Evolutionary conservation across 2,329 filamentous ascomycete genomes (phyloP).

Genomic region (Ilyonectria mors-panacis): DNA sequence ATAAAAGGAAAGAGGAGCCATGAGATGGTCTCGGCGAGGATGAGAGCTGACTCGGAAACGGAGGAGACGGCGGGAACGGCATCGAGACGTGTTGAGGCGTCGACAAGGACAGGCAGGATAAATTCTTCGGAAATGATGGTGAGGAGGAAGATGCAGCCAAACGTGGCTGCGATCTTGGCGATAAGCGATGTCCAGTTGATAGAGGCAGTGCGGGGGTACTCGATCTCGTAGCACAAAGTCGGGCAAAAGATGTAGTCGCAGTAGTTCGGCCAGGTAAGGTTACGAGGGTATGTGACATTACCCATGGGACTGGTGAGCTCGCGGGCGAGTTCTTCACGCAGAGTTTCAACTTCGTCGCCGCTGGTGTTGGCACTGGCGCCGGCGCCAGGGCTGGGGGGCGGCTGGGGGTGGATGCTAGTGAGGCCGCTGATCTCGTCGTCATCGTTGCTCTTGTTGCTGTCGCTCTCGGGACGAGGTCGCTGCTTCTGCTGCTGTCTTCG

Average conservation of each 20-base stretch:
- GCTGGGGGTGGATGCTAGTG: neutral
- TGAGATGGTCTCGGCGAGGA: constrained; percentile 91
- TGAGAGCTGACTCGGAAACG: constrained; percentile 78
- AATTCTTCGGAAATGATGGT: constrained; percentile 95
- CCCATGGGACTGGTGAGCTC: constrained; percentile 94
- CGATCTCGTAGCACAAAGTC: constrained; percentile 96
- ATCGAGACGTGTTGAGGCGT: constrained; percentile 73
- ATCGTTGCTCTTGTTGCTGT: constrained; percentile 45
- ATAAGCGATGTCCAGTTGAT: constrained; percentile 86
- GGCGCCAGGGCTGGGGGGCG: constrained; percentile 25
- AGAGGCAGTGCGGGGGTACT: constrained; percentile 86
- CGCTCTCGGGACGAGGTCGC: constrained; percentile 30
- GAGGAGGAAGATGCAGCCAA: constrained; percentile 96
- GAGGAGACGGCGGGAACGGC: constrained; percentile 54
- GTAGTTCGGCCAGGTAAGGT: constrained; percentile 87
- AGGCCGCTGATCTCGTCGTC: constrained; percentile 43
- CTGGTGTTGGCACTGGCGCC: constrained; percentile 45
- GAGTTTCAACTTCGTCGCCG: constrained; percentile 71
- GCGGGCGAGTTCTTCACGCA: constrained; percentile 89
- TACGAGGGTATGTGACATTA: constrained; percentile 89
- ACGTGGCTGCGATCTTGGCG: constrained; percentile 89
- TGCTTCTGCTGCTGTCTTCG: constrained; percentile 35
- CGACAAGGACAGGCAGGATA: constrained; percentile 89
- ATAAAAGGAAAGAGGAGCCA: constrained; percentile 97
- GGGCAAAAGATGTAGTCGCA: constrained; percentile 91